phyloP scores from a whole-genome alignment of 495 filamentous ascomycete genomes.

The Penicillium maclennaniae region DNA sequence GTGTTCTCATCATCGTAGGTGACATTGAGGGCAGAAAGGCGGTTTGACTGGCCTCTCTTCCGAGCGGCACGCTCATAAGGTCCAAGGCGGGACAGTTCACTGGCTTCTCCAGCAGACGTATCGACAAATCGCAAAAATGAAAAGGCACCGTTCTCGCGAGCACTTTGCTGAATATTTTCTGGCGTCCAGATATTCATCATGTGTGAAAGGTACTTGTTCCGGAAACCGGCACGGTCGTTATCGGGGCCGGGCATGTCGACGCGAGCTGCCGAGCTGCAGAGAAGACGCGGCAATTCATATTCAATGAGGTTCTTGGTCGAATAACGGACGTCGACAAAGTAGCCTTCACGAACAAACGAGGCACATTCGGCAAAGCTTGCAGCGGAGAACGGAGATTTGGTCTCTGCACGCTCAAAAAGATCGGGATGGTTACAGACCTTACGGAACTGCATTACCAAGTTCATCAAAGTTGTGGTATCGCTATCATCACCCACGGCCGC shows the following conservation, averaged over 20 bases:
- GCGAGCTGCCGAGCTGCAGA: slow-evolving; percentile 73
- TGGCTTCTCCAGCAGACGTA: slow-evolving; percentile 66
- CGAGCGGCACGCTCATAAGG: slow-evolving; percentile 62
- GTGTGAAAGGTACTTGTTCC: slow-evolving; percentile 65
- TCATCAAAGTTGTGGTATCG: slow-evolving; percentile 95
- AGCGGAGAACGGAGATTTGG: slow-evolving; percentile 76
- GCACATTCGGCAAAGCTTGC: slow-evolving; percentile 88
- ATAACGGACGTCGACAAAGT: slow-evolving; percentile 73
- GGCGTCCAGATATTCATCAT: slow-evolving; percentile 87
- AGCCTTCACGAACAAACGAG: slow-evolving; percentile 87
- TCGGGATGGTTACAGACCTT: slow-evolving; percentile 99
- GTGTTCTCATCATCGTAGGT: slow-evolving; percentile 59
- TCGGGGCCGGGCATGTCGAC: slow-evolving; percentile 71
- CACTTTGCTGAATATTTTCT: slow-evolving; percentile 64
- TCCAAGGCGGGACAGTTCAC: slow-evolving; percentile 58
- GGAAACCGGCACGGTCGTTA: slow-evolving; percentile 74
- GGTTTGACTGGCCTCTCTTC: slow-evolving; percentile 40
- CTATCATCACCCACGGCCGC: slow-evolving; percentile 90
- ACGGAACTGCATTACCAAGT: slow-evolving; percentile 98
- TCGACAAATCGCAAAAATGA: slow-evolving; percentile 89
- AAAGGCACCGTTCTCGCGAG: slow-evolving; percentile 60
- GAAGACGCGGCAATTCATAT: slow-evolving; percentile 72
- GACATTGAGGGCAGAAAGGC: slow-evolving; percentile 52
- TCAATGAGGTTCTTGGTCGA: slow-evolving; percentile 84
- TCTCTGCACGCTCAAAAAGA: slow-evolving; percentile 92